Evolutionary conservation across 2,329 filamentous ascomycete genomes (phyloP), one percentile per base, ranked within the genome.

Genomic region (Knufia fluminis): DNA sequence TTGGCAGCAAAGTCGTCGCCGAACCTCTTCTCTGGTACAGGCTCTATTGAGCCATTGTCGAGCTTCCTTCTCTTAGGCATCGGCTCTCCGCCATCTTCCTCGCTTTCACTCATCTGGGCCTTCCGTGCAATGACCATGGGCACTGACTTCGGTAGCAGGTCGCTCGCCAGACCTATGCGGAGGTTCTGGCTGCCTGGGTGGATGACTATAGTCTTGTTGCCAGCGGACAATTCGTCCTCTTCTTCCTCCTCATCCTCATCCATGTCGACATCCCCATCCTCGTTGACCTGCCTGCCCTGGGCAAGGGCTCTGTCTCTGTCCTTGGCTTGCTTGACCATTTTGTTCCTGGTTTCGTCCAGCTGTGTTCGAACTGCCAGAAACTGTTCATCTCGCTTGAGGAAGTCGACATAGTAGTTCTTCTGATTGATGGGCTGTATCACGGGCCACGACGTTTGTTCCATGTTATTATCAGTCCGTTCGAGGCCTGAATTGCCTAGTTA

Each of bases 381-480:
- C 70, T 98, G 92, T 61, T 97, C 92, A 72, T 98, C 92, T 62
- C 91, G 85, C 73, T 98, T 98, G 70, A 98, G 86, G 61, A 95
- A 98, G 64, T 98, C 92, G 53, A 89, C 95, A 67, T 96, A 96
- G 69, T 98, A 98, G 68, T 98, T 98, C 73, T 98, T 98, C 68
- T 98, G 92, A 66, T 98, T 98, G 69, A 98, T 98, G 61, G 92
- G 87, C 38, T 80, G 77, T 51, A 95, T 82, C 63, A 92, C 85
- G 8, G 92, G 91, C 91, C 92, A 98, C 66, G 78, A 94, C 42
- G 89, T 86, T 64, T 92, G 80, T 64, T 90, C 92, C 84, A 98
- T 91, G 70, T 91, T 90, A 79, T 98, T 98, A 74, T 98, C 92
- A 53, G 92, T 97, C 64, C 91, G 80, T 71, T 94, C 88, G 57